A percentile compares a stretch with the other conserved stretches of the same genome.
Evolutionary conservation across 2,329 filamentous ascomycete species (phyloP).

Genomic region (Didymosphaeria variabile): DNA sequence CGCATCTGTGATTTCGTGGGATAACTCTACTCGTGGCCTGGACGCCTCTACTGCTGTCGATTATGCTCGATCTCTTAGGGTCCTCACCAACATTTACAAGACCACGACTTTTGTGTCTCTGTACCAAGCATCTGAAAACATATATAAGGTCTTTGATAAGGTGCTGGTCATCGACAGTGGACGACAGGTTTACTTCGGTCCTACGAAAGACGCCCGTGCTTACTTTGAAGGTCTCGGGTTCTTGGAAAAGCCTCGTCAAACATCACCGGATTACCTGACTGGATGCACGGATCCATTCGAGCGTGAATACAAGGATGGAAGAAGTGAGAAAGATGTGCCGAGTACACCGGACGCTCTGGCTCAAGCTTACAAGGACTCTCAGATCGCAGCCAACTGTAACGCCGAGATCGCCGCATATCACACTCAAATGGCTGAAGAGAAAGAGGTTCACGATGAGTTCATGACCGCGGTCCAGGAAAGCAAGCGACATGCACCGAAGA

Average conservation of each 20-base stretch:
- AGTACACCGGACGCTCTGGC: constrained; percentile 72
- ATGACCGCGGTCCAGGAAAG: constrained; percentile 76
- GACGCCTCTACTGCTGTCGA: constrained; percentile 61
- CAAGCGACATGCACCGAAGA: constrained; percentile 76
- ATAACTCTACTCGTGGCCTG: constrained; percentile 58
- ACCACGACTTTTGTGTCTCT: constrained; percentile 86
- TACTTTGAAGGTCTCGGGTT: constrained; percentile 85
- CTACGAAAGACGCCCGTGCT: constrained; percentile 69
- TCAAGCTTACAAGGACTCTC: constrained; percentile 74
- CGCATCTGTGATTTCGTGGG: constrained; percentile 74
- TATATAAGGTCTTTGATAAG: constrained; percentile 83
- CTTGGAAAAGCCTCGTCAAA: constrained; percentile 76
- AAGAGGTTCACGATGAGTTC: constrained; percentile 78
- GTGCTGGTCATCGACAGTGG: constrained; percentile 82
- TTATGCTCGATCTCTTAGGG: constrained; percentile 58
- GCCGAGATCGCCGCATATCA: constrained; percentile 76
- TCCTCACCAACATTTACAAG: constrained; percentile 82
- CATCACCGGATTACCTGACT: constrained; percentile 82
- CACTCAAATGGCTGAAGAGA: constrained; percentile 68
- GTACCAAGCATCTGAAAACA: constrained; percentile 86
- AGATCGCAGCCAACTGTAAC: constrained; percentile 64
- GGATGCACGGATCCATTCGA: constrained; percentile 87
- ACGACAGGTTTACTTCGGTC: constrained; percentile 79
- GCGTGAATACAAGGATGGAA: constrained; percentile 75
- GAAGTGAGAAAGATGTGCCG: constrained; percentile 72